Percentiles rank a stretch among this genome's conserved stretches.
phyloP scores from a whole-genome alignment of 257 asterid genomes.

The Haberlea rhodopensis region DNA sequence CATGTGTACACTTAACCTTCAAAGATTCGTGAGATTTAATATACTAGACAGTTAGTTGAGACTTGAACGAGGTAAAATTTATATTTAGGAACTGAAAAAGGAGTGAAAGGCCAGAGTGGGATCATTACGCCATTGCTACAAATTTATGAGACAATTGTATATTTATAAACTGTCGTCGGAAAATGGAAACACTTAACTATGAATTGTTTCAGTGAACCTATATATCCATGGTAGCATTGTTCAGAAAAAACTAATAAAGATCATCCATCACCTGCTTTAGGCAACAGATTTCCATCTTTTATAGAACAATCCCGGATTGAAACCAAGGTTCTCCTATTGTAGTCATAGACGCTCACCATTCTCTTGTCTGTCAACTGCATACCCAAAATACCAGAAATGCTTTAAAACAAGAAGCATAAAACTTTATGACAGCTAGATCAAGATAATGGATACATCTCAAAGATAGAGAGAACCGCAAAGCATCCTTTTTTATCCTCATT shows the following conservation, averaged over 20 bases:
- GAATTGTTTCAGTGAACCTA: conserved; percentile 4
- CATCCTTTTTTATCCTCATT: conserved; percentile 3
- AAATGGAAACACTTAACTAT: no score
- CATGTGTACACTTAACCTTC: no score
- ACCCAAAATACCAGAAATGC: conserved; percentile 21
- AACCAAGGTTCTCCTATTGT: conserved; percentile 43
- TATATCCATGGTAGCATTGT: background rate
- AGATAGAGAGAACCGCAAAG: background rate
- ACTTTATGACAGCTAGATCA: conserved; percentile 3
- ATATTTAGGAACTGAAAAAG: no score
- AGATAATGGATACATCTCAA: conserved; percentile 6
- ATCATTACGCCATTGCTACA: background rate
- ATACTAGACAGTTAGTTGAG: no score
- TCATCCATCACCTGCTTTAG: conserved; percentile 46
- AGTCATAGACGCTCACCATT: conserved; percentile 45
- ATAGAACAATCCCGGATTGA: conserved; percentile 47
- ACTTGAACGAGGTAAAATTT: no score
- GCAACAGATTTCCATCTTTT: conserved; percentile 47
- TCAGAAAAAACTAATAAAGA: conserved; percentile 12
- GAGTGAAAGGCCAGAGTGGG: no score
- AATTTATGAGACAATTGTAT: background rate
- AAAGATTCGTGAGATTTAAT: no score
- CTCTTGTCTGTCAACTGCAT: conserved; percentile 50
- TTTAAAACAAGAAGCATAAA: conserved; percentile 4
- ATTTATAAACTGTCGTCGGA: background rate